Base-by-base conservation (phyloP, 495 filamentous ascomycete genomes). In the Penicillium goetzii region DNA sequence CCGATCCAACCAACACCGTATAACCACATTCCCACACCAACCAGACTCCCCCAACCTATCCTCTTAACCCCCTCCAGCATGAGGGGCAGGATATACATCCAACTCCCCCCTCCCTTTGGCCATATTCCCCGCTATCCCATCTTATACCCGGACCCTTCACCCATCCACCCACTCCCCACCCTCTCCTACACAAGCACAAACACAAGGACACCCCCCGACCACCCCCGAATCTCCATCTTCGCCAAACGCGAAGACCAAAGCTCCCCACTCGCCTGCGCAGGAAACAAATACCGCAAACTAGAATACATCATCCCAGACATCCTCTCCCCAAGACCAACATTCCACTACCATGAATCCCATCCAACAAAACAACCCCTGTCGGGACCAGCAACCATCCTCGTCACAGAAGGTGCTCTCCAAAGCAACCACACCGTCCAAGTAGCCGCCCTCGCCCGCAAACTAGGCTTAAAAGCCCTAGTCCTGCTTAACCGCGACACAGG, bases 281-380 rank as follows among this genome's bases (percentile, higher is more conserved):
- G 77, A 30, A 80, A 80, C 66, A 80, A 80, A 70, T 77, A 78
- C 66, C 76, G 77, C 51, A 80, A 80, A 63, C 68, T 80, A 32
- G 77, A 80, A 67, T 80, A 80, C 64, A 72, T 80, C 28, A 62
- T 78, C 15, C 76, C 76, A 0, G 75, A 80, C 43, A 74, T 78
- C 28, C 68, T 74, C 40, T 71, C 66, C 33, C 12, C 34, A 10
- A 38, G 33, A 14, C 72, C 69, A 23, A 52, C 36, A 23, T 49
- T 72, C 33, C 58, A 65, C 43, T 54, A 61, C 59, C 68, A 72
- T 43, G 70, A 72, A 58, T 58, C 63, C 41, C 66, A 72, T 40
- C 61, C 61, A 32, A 43, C 38, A 17, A 40, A 14, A 17, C n/a
- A 36, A 34, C 62, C 58, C 9, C 49, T 54, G 33, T 10, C 21